phyloP scores from a whole-genome alignment of 2,329 filamentous ascomycete species.

The Epichloe uncinata region DNA sequence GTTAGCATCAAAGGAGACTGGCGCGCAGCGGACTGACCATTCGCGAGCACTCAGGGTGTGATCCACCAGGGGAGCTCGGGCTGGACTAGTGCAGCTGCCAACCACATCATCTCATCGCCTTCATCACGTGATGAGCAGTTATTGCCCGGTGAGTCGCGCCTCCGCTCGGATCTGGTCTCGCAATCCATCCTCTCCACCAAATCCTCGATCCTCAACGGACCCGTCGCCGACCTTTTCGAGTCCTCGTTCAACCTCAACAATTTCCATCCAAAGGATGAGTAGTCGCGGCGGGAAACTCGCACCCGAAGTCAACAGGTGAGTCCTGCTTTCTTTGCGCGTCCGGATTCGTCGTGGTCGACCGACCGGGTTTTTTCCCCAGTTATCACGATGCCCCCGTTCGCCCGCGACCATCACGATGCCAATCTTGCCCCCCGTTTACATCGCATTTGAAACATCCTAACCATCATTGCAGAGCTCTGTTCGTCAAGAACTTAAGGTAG shows the following conservation, averaged over 20 bases:
- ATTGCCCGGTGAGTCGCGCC: conserved; percentile 14
- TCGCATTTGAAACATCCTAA: conserved; percentile 17
- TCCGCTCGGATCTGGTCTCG: conserved; percentile 17
- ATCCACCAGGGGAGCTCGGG: too few relatives aligned
- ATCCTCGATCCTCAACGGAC: conserved; percentile 10
- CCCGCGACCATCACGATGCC: background rate
- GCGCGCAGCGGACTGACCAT: too few relatives aligned
- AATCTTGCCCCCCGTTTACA: background rate
- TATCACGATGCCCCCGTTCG: background rate
- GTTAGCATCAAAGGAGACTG: too few relatives aligned
- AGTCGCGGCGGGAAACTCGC: conserved; percentile 94
- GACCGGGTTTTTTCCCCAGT: background rate
- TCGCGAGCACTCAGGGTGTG: too few relatives aligned
- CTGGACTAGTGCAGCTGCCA: background rate
- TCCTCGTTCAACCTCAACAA: conserved; percentile 17
- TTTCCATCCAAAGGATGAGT: conserved; percentile 68
- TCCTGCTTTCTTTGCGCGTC: too few relatives aligned
- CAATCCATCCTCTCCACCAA: conserved; percentile 16
- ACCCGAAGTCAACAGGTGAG: conserved; percentile 94
- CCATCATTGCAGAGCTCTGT: conserved; percentile 65
- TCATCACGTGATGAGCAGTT: conserved; percentile 14
- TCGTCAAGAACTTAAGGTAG: conserved; percentile 98
- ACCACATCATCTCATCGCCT: background rate
- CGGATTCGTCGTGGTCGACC: conserved; percentile 2
- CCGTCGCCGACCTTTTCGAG: conserved; percentile 14